Conservation (phyloP, 176 grass and related monocot species). For the Pontederia crassipes region DNA sequence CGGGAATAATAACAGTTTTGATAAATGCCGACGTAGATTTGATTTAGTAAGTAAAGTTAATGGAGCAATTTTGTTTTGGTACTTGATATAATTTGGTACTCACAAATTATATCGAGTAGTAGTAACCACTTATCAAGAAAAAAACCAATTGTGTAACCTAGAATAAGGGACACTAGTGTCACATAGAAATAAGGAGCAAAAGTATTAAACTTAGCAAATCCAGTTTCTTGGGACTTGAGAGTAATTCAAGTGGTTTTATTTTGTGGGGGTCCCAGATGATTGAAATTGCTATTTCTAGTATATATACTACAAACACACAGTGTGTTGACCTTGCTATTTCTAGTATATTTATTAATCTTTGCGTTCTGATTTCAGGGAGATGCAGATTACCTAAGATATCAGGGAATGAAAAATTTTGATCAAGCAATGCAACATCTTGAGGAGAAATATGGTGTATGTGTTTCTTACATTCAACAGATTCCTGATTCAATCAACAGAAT, state of each 20-base stretch:
- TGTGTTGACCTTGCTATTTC: conserved; percentile 4
- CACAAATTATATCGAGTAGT: not conserved
- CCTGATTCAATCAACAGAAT: no score
- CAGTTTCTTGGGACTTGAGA: no score
- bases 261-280: not conserved
- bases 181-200: no score
- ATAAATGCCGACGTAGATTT: conserved; percentile 86
- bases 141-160: no score
- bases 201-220: no score
- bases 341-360: conserved; percentile 9
- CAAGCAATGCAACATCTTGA: conserved; percentile 84
- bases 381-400: conserved; percentile 75
- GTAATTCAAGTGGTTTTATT: no score
- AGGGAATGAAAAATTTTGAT: conserved; percentile 77
- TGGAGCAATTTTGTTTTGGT: not conserved
- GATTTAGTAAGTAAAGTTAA: conserved; percentile 50
- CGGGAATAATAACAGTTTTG: conserved; percentile 82
- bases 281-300: not conserved
- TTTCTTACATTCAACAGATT: conserved; percentile 2
- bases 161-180: no score
- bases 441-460: conserved; percentile 66
- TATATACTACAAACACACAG: not conserved
- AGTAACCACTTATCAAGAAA: not conserved
- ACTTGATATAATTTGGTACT: not conserved
- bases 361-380: conserved; percentile 40